Evolutionary conservation across 495 filamentous ascomycete species (phyloP), one percentile per base, ranked within the genome.

Genomic region (Aspergillus asperescens): DNA sequence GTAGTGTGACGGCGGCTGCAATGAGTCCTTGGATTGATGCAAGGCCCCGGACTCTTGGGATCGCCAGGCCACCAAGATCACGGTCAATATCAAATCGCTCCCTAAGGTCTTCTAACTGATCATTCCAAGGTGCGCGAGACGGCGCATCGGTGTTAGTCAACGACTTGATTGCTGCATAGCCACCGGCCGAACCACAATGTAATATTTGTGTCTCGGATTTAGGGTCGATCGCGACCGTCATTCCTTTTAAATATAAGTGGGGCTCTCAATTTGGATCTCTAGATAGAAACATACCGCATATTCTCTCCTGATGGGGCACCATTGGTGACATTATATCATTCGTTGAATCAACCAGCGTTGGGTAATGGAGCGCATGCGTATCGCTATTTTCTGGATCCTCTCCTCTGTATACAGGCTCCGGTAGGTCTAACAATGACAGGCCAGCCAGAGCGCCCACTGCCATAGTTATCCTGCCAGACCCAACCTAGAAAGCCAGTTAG

Each of bases 31-130:
- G 60, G 16, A 68, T 58, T 10, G 72, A 68, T n/a, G 74, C 65
- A 0, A 81, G 52, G 12, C 80, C 80, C 77, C 79, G 80, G n/a
- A 71, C 62, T 50, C 74, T 70, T 13, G 67, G 62, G 10, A 69
- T 43, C 6, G 65, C 64, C 39, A 77, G 53, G 12, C 70, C 74
- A 8, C 70, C 71, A 16, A 80, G 63, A 27, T 77, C 74, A 16
- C 67, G 64, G 12, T 72, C 63, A n/a, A 70, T 57, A 44, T 76
- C 75, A 55, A 71, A 80, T 47, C 62, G 61, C 13, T 75, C 71
- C 7, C 65, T 58, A n/a, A 63, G 49, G 5, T 65, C 60, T 8
- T 69, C 65, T 12, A 74, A 8, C 10, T 63, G 42, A 12, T 59
- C 59, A 31, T 55, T 67, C 73, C 73, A 76, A 4, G 56, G 53